phyloP scores from a whole-genome alignment of 768 basidiomycete species.

The Serendipita vermifera region DNA sequence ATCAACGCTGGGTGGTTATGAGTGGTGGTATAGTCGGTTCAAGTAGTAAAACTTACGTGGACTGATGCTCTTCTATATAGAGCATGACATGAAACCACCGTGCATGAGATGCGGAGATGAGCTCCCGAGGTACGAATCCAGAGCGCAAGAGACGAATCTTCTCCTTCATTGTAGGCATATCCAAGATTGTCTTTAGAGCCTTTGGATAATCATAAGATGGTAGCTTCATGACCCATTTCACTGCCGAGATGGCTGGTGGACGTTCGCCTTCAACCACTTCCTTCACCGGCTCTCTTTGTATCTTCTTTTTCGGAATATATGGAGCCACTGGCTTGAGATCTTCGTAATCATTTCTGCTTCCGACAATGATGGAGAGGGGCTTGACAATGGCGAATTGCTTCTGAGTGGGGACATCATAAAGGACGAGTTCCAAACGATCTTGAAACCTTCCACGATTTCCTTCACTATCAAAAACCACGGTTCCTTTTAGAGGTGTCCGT shows the following conservation, averaged over 20 bases:
- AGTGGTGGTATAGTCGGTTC: neutral
- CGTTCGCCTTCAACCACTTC: slow-evolving; percentile 16
- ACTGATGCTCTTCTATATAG: slow-evolving; percentile 42
- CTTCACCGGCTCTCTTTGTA: slow-evolving; percentile 13
- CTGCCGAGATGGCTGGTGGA: slow-evolving; percentile 7
- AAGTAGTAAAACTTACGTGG: slow-evolving; percentile 28
- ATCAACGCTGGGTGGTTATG: slow-evolving; percentile 14
- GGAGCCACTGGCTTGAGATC: slow-evolving; percentile 33
- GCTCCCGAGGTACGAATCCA: slow-evolving; percentile 26
- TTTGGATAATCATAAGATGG: neutral
- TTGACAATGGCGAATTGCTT: slow-evolving; percentile 40
- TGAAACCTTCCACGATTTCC: slow-evolving; percentile 32
- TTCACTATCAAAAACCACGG: slow-evolving; percentile 6
- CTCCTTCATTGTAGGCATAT: slow-evolving; percentile 19
- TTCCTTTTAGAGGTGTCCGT: neutral
- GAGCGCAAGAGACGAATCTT: slow-evolving; percentile 19
- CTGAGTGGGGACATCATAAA: slow-evolving; percentile 33
- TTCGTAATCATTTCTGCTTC: slow-evolving; percentile 34
- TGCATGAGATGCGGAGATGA: slow-evolving; percentile 32
- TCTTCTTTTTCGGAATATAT: slow-evolving; percentile 31
- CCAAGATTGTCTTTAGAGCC: slow-evolving; percentile 16
- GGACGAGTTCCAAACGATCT: slow-evolving; percentile 40
- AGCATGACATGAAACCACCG: slow-evolving; percentile 38
- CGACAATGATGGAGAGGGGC: slow-evolving; percentile 33
- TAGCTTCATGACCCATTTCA: slow-evolving; percentile 11